Percentiles rank a stretch among this genome's conserved stretches.
phyloP scores from a whole-genome alignment of 768 basidiomycete genomes.

The Agaricus subrufescens region DNA sequence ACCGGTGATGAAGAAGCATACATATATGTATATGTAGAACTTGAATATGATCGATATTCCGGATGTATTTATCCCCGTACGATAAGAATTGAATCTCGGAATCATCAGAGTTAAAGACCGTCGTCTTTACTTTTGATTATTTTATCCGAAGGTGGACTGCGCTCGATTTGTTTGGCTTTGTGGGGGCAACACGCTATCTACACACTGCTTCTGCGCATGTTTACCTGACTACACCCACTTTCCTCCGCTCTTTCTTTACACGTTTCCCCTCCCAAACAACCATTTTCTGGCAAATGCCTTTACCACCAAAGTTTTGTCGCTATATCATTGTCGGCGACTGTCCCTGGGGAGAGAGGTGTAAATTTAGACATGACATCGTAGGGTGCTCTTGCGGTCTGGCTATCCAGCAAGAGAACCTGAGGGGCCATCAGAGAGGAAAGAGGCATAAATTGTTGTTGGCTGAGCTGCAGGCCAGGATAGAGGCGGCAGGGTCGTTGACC shows the following conservation, averaged over 20 bases:
- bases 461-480: slow-evolving; percentile 6
- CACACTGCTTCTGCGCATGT: too few relatives aligned
- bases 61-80: too few relatives aligned
- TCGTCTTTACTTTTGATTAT: neutral
- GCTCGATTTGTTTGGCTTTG: neutral
- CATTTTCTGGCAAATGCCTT: neutral
- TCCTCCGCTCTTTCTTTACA: neutral
- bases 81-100: too few relatives aligned
- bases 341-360: slow-evolving; percentile 22
- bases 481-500: neutral
- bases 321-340: slow-evolving; percentile 22
- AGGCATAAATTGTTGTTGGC: slow-evolving; percentile 19
- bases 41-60: too few relatives aligned
- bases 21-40: too few relatives aligned
- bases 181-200: neutral
- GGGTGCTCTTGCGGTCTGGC: slow-evolving; percentile 31
- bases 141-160: neutral
- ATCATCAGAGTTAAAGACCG: too few relatives aligned
- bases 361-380: slow-evolving; percentile 29
- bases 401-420: slow-evolving; percentile 14
- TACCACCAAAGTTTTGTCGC: slow-evolving; percentile 20
- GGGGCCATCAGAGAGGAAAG: slow-evolving; percentile 25
- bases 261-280: neutral
- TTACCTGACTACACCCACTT: neutral
- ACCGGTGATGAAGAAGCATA: too few relatives aligned